A percentile compares a stretch with the other conserved stretches of the same genome.
phyloP scores from a whole-genome alignment of 2,329 filamentous ascomycete species.

The Ophiosphaerella herpotricha region DNA sequence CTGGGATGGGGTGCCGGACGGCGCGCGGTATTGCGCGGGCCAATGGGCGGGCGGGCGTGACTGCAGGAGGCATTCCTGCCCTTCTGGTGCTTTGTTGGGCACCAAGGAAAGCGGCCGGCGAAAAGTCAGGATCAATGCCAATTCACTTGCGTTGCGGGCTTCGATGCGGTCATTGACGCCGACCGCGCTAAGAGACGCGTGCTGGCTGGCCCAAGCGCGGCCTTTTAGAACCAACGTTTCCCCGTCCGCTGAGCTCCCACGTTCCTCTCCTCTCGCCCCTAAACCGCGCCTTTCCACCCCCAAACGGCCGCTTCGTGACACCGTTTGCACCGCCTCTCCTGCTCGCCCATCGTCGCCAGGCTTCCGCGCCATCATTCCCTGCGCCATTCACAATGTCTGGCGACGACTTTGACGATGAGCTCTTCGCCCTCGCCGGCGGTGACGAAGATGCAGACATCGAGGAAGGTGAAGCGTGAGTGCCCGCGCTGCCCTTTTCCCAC shows the following conservation, averaged over 20 bases:
- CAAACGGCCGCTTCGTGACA: slow-evolving; percentile 9
- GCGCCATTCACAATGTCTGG: slow-evolving; percentile 68
- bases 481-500: slow-evolving; percentile 12
- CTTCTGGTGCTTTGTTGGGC: not conserved
- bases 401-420: slow-evolving; percentile 77
- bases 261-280: slow-evolving; percentile 21
- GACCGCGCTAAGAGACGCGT: slow-evolving; percentile 18
- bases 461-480: slow-evolving; percentile 81
- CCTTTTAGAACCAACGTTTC: slow-evolving; percentile 19
- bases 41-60: slow-evolving; percentile 21
- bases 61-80: slow-evolving; percentile 18
- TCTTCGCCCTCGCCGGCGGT: slow-evolving; percentile 88
- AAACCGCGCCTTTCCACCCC: slow-evolving; percentile 14
- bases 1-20: slow-evolving; percentile 17
- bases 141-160: not conserved
- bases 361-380: slow-evolving; percentile 3
- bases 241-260: slow-evolving; percentile 24
- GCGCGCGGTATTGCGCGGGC: slow-evolving; percentile 14
- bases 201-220: slow-evolving; percentile 18
- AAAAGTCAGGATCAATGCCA: no score
- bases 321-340: slow-evolving; percentile 6
- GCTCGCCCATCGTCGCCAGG: not conserved
- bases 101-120: no score
- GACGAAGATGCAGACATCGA: slow-evolving; percentile 64
- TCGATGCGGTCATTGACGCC: slow-evolving; percentile 7